Base-by-base conservation (phyloP, 2,329 filamentous ascomycete species). In the Pseudogymnoascus sp. region DNA sequence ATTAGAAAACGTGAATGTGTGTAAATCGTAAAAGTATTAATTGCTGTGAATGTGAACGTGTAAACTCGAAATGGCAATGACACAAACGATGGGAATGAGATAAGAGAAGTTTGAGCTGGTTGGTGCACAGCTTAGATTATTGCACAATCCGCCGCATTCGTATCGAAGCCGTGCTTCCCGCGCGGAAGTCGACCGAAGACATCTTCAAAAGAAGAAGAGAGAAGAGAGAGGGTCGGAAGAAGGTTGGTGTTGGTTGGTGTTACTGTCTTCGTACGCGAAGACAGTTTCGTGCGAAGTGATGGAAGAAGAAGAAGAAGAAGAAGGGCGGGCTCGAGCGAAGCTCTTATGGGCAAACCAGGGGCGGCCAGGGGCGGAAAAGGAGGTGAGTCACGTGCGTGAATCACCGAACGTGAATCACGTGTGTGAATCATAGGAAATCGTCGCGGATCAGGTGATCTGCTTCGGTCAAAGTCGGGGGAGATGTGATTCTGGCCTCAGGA, bases 61-160 rank as follows among this genome's bases (percentile, higher is more conserved):
- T 33, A 14, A 55, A 55, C 10, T 21, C 4, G 31, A 33, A 31
- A 33, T 3, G 10, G 16, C 4, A 55, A 55, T 55, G 49, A 21
- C 49, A 55, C 26, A 55, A 19, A 55, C 29, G 29, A 55, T 3
- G 5, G 10, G n/a, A 19, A 33, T 19, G n/a, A 55, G 49, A 55
- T 55, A 33, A 55, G 49, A 33, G 49, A 55, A 33, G 49, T 55
- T 33, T 55, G 29, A 55, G 49, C n/a, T 55, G 49, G 49, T 55
- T 55, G 49, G 29, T 12, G 49, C 49, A 55, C 26, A 33, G 45
- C 45, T 52, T 31, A 33, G 45, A 26, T 52, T 31, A 52, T 52
- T 19, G 49, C 49, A 55, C 49, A 55, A 55, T 55, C n/a, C 26
- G 49, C 49, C 26, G 49, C 49, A 55, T 55, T 55, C 49, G 49